Evolutionary conservation across 2,329 filamentous ascomycete species (phyloP), one percentile per base, ranked within the genome.

Genomic region (Lachnellula hyalina): DNA sequence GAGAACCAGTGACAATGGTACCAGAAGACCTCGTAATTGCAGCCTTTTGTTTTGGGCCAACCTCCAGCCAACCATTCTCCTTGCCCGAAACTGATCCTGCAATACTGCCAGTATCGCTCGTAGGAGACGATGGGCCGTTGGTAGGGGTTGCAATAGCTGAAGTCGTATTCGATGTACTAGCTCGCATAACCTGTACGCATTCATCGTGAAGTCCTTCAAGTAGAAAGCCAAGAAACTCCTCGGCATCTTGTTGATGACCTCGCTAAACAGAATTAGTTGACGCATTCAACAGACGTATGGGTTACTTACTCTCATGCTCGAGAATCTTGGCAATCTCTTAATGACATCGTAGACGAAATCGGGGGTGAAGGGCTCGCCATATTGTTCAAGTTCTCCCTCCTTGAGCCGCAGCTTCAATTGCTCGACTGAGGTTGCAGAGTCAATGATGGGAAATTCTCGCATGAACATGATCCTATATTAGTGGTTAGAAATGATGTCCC

Each of bases 271-370:
- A 50, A 53, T 72, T 60, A 72, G 64, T 55, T 60, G 28, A 67
- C 58, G 65, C 47, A 49, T 8, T 14, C 36, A 47, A 36, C 15
- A 32, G 17, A 47, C 1, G n/a, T 23, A 25, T 47, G 4, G 1
- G 23, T 42, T 38, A 75, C 85, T 71, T 77, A 91, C 88, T 69
- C 89, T 86, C 91, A 99, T 96, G 67, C 87, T 89, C 23, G 89
- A 86, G 72, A 99, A 99, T 51, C 91, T 85, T 44, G 91, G 87
- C 54, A 96, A 78, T 64, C 88, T 84, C 65, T 88, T 85, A 67
- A 97, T 96, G 41, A 91, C 90, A 58, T 96, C 88, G 68, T 97
- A 99, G 19, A 99, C 90, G 70, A 95, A 96, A 67, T 96, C 91
- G 0, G 94, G 94, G 19, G 85, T 93, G 57, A 99, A 92, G 2